Conservation (phyloP, 768 basidiomycete species). For the Leccinellum albellum region DNA sequence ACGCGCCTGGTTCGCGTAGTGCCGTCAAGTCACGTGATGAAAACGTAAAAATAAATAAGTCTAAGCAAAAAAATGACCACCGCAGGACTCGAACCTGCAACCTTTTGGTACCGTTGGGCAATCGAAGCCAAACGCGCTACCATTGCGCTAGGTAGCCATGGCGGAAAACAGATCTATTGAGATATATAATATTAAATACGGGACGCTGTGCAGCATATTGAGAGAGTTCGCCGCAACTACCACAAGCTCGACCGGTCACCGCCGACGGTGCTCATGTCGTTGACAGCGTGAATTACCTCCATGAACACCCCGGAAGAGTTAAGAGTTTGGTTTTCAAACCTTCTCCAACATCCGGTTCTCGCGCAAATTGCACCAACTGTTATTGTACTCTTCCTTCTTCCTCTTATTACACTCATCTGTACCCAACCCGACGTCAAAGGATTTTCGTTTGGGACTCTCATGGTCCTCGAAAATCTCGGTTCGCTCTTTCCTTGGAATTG, state of each 20-base stretch:
- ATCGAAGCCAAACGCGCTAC: constrained; percentile 96
- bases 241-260: constrained; percentile 6
- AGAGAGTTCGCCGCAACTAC: constrained; percentile 21
- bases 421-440: constrained; percentile 27
- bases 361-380: constrained; percentile 55
- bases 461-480: constrained; percentile 62
- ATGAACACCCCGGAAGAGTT: constrained; percentile 45
- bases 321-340: constrained; percentile 37
- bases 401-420: constrained; percentile 32
- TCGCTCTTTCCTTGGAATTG: constrained; percentile 63
- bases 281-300: constrained; percentile 30
- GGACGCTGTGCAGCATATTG: constrained; percentile 6
- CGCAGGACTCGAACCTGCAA: constrained; percentile 97
- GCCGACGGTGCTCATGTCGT: constrained; percentile 27
- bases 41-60: background rate
- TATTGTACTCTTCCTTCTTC: constrained; percentile 45
- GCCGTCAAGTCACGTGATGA: constrained; percentile 22
- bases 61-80: constrained; percentile 56
- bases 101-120: constrained; percentile 78
- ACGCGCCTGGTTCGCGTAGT: constrained; percentile 11
- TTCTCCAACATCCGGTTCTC: constrained; percentile 39
- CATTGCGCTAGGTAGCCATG: constrained; percentile 84
- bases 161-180: accelerated
- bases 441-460: constrained; percentile 29
- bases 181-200: background rate